These are phyloP conservation scores for Bisporella sp. DNA, from an alignment of 2,329 filamentous ascomycete genomes.

Conservation along the genomic window DNA sequence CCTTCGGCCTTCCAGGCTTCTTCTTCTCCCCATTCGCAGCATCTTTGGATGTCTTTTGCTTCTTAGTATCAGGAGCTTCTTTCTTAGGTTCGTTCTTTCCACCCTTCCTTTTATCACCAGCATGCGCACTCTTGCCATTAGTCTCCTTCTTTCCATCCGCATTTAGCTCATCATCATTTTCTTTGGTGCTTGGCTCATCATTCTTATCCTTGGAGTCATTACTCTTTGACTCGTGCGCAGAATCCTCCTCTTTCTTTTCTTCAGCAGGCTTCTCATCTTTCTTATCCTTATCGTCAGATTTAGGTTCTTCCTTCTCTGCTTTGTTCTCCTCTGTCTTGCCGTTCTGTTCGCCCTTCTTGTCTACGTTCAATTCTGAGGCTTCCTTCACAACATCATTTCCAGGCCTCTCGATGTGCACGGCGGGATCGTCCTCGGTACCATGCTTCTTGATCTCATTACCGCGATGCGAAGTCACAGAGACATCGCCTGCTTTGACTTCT, in stretches of 20 bases:
- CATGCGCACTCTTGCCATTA: background rate
- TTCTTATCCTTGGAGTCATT: background rate
- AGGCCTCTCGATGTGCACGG: background rate
- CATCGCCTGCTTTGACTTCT: background rate
- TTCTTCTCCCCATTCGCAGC: constrained; percentile 18
- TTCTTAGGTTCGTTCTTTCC: background rate
- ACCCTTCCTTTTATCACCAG: background rate
- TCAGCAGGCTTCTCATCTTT: background rate
- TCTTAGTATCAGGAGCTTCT: background rate
- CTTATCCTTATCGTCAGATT: background rate
- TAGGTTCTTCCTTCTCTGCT: background rate
- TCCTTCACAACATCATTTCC: background rate
- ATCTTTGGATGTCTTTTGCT: constrained; percentile 13
- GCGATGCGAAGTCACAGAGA: background rate
- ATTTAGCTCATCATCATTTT: background rate
- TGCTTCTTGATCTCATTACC: background rate
- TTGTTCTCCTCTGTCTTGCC: background rate
- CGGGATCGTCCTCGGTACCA: background rate
- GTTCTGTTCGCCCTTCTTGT: background rate
- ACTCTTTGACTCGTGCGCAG: background rate
- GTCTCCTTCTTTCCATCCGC: background rate
- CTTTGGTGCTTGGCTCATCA: background rate
- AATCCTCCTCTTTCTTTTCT: background rate
- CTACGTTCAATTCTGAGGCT: background rate
- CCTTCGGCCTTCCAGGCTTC: constrained; percentile 18